Base-by-base conservation (phyloP, 2,329 filamentous ascomycete species). In the Fusarium ambrosium region DNA sequence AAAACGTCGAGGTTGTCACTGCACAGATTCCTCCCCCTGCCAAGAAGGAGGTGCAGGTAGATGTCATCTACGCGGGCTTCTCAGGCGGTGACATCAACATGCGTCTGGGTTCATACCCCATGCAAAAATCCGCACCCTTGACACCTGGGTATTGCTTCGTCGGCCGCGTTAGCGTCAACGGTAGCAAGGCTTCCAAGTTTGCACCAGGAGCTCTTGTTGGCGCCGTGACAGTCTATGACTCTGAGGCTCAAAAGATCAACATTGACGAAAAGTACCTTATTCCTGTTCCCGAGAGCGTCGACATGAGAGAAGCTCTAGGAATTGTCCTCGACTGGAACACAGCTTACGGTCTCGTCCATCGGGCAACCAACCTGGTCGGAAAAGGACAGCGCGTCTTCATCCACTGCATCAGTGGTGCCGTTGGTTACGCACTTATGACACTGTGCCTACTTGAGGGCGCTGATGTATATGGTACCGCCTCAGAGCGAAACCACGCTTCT, bases 331-430 rank as follows among this genome's bases (percentile, higher is more conserved):
- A 89, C 78, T 89, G 87, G 87, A 83, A 73, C 34, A 85, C 85
- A 0, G 84, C 84, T 1, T 84, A 82, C 65, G 79, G 77, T 14
- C 80, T 86, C 77, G 81, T 85, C 10, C 69, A 81, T 24, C 83
- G 79, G 43, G 73, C 71, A 3, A 85, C 85, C 4, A 81, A 84
- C 22, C 63, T 76, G 36, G 85, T 88, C 2, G 59, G 78, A 1
- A 79, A 80, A 32, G 86, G 86, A 34, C 82, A 87, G 64, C 83
- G 84, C 24, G 86, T 88, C 53, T 89, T 89, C 73, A 78, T 89
- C 20, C 87, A 89, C 76, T 86, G 87, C 39, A 78, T 88, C 27
- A 87, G 86, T 70, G 87, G 87, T 34, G 86, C 87, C 9, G 86
- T 88, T 2, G 87, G 87, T 20, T 84, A 81, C 63, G 86, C 83